phyloP scores from a whole-genome alignment of 305 asterid species.

The Euphrasia arctica region DNA sequence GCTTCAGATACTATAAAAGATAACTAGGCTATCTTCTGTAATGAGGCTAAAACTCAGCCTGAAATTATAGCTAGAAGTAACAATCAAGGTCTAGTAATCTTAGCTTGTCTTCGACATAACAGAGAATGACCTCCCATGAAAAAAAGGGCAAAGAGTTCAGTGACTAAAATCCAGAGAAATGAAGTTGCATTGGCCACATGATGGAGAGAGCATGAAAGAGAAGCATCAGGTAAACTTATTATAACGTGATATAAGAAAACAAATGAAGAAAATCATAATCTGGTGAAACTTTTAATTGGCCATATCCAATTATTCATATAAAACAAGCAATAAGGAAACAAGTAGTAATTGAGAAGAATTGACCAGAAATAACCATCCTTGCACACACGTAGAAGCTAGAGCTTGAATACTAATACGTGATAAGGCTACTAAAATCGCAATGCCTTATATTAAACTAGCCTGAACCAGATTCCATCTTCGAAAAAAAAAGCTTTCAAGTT shows the following conservation, averaged over 20 bases:
- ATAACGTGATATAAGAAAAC: background rate
- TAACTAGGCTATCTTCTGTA: too few relatives aligned
- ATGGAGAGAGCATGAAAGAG: background rate
- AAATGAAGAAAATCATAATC: background rate
- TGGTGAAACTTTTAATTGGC: background rate
- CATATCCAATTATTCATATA: background rate
- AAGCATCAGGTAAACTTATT: background rate
- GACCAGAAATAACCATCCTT: constrained; percentile 4
- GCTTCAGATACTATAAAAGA: too few relatives aligned
- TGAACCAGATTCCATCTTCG: background rate
- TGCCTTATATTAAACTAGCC: background rate
- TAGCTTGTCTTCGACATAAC: constrained; percentile 7
- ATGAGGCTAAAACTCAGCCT: too few relatives aligned
- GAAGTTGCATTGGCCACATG: background rate
- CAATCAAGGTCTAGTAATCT: background rate
- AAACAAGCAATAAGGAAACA: background rate
- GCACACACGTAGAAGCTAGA: background rate
- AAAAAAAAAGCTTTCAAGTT: background rate
- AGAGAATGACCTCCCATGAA: background rate
- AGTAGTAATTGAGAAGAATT: background rate
- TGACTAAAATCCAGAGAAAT: background rate
- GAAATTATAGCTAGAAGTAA: background rate
- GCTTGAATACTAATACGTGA: background rate
- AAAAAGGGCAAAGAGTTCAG: background rate
- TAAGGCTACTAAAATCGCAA: background rate